These are phyloP conservation scores for Leishmania major DNA, from an alignment of 208 protist species.

Conservation along the genomic window DNA sequence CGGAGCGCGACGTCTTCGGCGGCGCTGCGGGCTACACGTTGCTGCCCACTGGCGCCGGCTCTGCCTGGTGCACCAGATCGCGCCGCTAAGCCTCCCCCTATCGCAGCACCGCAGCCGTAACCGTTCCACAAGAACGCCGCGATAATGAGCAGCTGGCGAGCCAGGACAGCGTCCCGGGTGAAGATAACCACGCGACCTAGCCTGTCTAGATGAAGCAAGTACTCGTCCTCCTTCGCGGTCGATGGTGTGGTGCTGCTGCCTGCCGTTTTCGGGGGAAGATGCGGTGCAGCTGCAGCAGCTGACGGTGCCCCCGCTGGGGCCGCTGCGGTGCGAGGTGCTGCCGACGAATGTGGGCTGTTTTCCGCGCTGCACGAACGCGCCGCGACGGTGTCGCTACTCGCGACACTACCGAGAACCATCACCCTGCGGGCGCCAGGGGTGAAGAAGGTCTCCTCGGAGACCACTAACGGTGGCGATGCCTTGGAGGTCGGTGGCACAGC, in stretches of 20 bases:
- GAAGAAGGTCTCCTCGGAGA: slow-evolving; percentile 4
- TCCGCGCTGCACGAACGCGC: not conserved
- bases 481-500: not conserved
- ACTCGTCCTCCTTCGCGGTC: slow-evolving; percentile 27
- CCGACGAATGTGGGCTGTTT: not conserved
- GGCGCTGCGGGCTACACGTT: not conserved
- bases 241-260: not conserved
- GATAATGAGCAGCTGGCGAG: slow-evolving; percentile 49
- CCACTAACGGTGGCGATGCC: not conserved
- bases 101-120: not conserved
- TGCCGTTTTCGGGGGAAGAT: not conserved
- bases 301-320: not conserved
- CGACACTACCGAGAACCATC: not conserved
- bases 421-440: not conserved
- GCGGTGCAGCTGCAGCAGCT: not conserved
- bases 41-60: not conserved
- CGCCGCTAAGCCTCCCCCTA: not conserved
- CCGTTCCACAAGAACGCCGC: slow-evolving; percentile 57
- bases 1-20: slow-evolving; percentile 2
- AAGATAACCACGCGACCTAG: slow-evolving; percentile 70
- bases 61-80: not conserved
- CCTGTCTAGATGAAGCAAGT: slow-evolving; percentile 26
- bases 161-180: slow-evolving; percentile 50
- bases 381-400: not conserved
- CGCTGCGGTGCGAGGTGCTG: not conserved